Evolutionary conservation across 169 alveolate genomes (phyloP).

Genomic region (Eimeria falciformis): DNA sequence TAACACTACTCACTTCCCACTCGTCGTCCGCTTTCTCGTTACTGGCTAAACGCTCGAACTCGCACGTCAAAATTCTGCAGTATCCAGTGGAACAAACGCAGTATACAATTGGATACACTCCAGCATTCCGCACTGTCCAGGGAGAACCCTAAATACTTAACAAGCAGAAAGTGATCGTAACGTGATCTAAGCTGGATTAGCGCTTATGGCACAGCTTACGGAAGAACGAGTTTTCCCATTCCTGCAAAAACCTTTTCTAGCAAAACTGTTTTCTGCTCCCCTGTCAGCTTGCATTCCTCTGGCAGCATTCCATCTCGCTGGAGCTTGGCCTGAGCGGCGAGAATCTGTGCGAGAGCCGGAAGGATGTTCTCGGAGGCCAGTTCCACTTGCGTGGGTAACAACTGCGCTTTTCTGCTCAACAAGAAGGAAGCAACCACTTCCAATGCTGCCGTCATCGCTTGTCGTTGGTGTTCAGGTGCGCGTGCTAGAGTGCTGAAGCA

Average conservation of each 20-base stretch:
- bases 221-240: conserved; percentile 65
- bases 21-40: conserved; percentile 70
- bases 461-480: conserved; percentile 45
- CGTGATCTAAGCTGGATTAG: no score
- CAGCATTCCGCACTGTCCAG: no score
- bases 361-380: conserved; percentile 49
- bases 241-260: conserved; percentile 59
- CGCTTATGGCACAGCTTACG: conserved; percentile 28
- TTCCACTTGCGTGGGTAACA: conserved; percentile 11
- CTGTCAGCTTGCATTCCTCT: conserved; percentile 43
- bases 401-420: conserved; percentile 43
- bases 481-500: conserved; percentile 44
- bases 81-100: not conserved
- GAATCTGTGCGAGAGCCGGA: conserved; percentile 54
- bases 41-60: conserved; percentile 64
- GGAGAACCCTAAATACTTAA: no score
- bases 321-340: conserved; percentile 56
- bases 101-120: not conserved
- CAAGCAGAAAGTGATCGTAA: no score
- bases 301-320: conserved; percentile 51
- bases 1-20: conserved; percentile 57
- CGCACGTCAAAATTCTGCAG: conserved; percentile 59
- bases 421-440: conserved; percentile 49
- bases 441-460: conserved; percentile 44
- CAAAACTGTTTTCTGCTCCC: conserved; percentile 23